Base-by-base conservation (phyloP, 768 basidiomycete species). In the Mycena sanguinolenta region DNA sequence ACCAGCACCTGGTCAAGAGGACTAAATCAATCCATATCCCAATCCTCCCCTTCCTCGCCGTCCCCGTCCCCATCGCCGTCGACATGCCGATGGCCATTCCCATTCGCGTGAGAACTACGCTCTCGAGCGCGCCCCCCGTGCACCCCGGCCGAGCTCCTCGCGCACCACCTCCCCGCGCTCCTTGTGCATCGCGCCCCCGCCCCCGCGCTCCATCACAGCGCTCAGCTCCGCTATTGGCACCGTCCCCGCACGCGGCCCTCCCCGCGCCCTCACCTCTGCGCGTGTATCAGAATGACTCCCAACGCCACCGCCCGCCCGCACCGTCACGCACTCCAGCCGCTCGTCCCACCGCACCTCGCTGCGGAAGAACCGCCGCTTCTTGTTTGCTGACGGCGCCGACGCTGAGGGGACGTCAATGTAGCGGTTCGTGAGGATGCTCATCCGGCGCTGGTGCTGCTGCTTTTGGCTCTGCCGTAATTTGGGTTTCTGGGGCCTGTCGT, bases 391-490 rank as follows among this genome's bases (percentile, higher is more conserved):
- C 44, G 44, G 9, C 23, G 7, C 9, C 3, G 46, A 73, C 58
- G 74, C 21, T 38, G 28, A 82, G 8, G 75, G 64, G 0, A 86
- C 81, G 50, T 90, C 88, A 65, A 87, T 82, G 70, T 87, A 89
- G 63, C 88, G 85, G 65, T 88, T 88, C 19, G 91, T 91, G 58
- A 91, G 55, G 60, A 93, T 83, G 73, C 91, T 92, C 90, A 94
- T 93, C n/a, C n/a, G n/a, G 66, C 91, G 87, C 73, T 89, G n/a
- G n/a, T n/a, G n/a, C n/a, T n/a, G n/a, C n/a, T n/a, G n/a, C n/a
- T n/a, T n/a, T n/a, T n/a, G n/a, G n/a, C n/a, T n/a, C n/a, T n/a
- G n/a, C n/a, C n/a, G n/a, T n/a, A n/a, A n/a, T n/a, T n/a, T n/a
- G n/a, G n/a, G n/a, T n/a, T n/a, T n/a, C n/a, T n/a, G n/a, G n/a